phyloP scores from a whole-genome alignment of 176 grass and related monocot genomes.

The Hsuehochloa calcarea region DNA sequence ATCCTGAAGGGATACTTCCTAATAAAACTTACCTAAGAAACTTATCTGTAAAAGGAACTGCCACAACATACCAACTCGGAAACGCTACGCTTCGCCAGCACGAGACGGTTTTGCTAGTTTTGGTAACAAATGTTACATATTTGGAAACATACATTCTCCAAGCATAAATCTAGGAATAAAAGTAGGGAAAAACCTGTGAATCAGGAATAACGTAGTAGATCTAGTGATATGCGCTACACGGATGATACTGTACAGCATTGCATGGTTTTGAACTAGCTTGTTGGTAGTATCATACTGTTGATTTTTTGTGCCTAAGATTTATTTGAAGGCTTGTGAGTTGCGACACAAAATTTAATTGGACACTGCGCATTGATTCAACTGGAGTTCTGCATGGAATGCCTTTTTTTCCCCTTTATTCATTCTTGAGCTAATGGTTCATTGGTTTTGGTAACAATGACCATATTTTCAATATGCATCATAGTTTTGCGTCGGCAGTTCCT shows the following conservation, averaged over 20 bases:
- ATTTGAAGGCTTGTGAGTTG: background rate
- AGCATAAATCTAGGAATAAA: background rate
- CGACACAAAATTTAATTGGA: background rate
- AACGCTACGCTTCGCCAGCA: too few species aligned
- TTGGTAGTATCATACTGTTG: background rate
- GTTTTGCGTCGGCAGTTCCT: background rate
- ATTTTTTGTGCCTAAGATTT: background rate
- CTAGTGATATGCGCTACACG: background rate
- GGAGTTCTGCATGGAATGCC: background rate
- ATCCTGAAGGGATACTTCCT: too few species aligned
- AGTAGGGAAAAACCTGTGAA: background rate
- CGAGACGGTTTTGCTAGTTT: background rate
- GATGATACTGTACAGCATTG: background rate
- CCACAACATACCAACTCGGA: too few species aligned
- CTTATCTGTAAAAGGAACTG: too few species aligned
- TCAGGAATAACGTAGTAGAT: background rate
- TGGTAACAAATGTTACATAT: background rate
- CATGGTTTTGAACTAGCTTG: background rate
- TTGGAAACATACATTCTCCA: background rate
- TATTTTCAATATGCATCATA: conserved; percentile 6
- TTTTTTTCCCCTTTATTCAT: background rate
- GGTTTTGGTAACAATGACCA: background rate
- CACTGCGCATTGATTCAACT: background rate
- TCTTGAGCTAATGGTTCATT: background rate
- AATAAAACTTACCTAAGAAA: too few species aligned